Conservation (phyloP, 2,329 filamentous ascomycete species). For the Colletotrichum musae region DNA sequence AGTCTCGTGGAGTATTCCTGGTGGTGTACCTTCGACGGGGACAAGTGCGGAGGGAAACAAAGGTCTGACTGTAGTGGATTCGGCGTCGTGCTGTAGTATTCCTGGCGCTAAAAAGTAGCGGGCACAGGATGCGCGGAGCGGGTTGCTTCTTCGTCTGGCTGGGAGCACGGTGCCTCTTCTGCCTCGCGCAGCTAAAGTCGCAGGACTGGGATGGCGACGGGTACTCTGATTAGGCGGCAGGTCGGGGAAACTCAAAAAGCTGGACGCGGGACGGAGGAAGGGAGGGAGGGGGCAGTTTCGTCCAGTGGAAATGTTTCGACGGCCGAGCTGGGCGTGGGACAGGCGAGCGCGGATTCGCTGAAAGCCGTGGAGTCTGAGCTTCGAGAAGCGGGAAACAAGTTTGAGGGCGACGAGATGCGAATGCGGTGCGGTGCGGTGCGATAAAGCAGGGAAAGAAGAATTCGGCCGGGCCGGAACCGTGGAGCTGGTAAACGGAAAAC, state of each 20-base stretch:
- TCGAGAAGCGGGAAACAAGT: conserved; percentile 23
- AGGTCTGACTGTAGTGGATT: conserved; percentile 35
- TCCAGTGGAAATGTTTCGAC: conserved; percentile 40
- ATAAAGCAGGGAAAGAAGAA: conserved; percentile 3
- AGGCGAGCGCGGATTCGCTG: conserved; percentile 38
- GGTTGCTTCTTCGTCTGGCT: conserved; percentile 35
- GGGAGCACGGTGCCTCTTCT: conserved; percentile 37
- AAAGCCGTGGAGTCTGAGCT: conserved; percentile 28
- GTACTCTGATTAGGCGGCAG: conserved; percentile 35
- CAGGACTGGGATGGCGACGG: conserved; percentile 38
- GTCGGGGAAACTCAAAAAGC: conserved; percentile 31
- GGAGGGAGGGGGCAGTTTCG: conserved; percentile 27
- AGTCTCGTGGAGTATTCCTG: conserved; percentile 30
- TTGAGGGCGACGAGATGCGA: background rate
- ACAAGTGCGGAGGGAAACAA: conserved; percentile 38
- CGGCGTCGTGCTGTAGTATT: conserved; percentile 39
- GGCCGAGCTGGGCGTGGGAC: conserved; percentile 15
- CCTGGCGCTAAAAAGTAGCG: conserved; percentile 33
- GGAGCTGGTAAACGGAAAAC: conserved; percentile 5
- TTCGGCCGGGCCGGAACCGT: conserved; percentile 19
- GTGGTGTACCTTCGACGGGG: conserved; percentile 16
- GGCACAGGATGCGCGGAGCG: conserved; percentile 22
- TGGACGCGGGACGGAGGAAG: conserved; percentile 16
- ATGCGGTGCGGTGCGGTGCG: background rate
- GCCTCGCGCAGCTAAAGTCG: conserved; percentile 40